Percentiles rank a stretch among this genome's conserved stretches.
phyloP scores from a whole-genome alignment of 345 rosid species.

The Citrus inodora region DNA sequence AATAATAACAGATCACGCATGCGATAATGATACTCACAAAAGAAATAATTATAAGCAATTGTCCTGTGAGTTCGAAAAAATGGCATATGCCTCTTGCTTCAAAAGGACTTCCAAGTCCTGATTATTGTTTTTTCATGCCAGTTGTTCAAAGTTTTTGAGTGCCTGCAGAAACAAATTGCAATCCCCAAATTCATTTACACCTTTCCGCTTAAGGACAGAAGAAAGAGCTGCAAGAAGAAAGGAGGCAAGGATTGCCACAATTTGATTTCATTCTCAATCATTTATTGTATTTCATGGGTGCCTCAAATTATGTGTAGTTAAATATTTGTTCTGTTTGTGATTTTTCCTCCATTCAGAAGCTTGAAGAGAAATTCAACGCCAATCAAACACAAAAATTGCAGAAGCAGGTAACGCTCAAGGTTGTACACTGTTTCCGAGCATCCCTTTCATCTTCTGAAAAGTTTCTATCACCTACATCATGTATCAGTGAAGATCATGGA shows the following conservation, averaged over 20 bases:
- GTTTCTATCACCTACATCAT: background rate
- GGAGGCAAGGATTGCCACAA: slow-evolving; percentile 46
- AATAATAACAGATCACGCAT: background rate
- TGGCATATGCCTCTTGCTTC: background rate
- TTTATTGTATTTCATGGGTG: background rate
- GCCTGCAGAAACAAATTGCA: slow-evolving; percentile 56
- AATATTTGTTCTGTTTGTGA: background rate
- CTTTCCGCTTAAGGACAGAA: slow-evolving; percentile 72
- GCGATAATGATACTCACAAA: background rate
- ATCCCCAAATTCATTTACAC: slow-evolving; percentile 59
- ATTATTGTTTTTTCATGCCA: slow-evolving; percentile 28
- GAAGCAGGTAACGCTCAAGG: slow-evolving; percentile 50
- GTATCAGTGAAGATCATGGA: background rate
- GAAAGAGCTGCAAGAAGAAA: slow-evolving; percentile 81
- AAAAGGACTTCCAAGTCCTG: slow-evolving; percentile 18
- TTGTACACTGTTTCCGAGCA: slow-evolving; percentile 5
- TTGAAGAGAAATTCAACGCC: slow-evolving; percentile 76
- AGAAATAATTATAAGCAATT: background rate
- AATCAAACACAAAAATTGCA: slow-evolving; percentile 43
- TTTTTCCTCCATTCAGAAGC: slow-evolving; percentile 44
- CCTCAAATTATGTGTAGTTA: background rate
- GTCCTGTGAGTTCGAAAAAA: background rate
- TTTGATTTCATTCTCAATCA: background rate
- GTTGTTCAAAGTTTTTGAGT: slow-evolving; percentile 53
- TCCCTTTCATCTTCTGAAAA: background rate